Conservation (phyloP, 129 eudicot genomes). For the Flaveria sonorensis region DNA sequence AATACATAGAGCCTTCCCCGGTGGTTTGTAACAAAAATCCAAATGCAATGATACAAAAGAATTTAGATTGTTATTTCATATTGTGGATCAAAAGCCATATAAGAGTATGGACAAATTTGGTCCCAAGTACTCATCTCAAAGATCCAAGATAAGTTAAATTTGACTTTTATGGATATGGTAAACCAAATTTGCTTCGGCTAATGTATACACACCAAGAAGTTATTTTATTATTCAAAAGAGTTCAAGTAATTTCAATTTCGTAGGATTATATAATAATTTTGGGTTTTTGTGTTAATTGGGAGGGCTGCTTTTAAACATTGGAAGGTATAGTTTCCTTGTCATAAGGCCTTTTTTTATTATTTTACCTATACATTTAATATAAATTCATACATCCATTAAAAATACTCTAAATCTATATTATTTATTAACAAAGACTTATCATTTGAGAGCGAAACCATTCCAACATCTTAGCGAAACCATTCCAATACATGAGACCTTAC, state of each 20-base stretch:
- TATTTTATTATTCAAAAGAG: not conserved
- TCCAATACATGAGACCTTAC: too few relatives aligned
- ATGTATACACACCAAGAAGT: not conserved
- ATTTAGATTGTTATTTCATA: not conserved
- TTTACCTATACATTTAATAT: too few relatives aligned
- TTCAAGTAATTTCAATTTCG: not conserved
- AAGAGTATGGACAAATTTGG: not conserved
- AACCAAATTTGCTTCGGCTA: not conserved
- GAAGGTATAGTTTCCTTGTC: slow-evolving; percentile 25
- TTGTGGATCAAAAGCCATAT: not conserved
- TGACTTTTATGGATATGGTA: not conserved
- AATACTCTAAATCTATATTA: too few relatives aligned
- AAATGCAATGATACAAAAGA: not conserved
- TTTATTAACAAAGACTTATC: too few relatives aligned
- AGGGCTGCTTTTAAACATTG: slow-evolving; percentile 6
- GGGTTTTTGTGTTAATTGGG: not conserved
- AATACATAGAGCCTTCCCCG: too few relatives aligned
- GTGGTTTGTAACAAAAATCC: not conserved
- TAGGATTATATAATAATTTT: not conserved
- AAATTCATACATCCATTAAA: too few relatives aligned
- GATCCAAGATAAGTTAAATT: not conserved
- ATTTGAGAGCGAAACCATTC: too few relatives aligned
- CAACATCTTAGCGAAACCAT: too few relatives aligned
- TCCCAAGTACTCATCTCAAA: slow-evolving; percentile 10
- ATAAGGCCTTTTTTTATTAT: slow-evolving; percentile 4